phyloP scores from a whole-genome alignment of 768 basidiomycete species.

The Pleurotus pulmonarius region DNA sequence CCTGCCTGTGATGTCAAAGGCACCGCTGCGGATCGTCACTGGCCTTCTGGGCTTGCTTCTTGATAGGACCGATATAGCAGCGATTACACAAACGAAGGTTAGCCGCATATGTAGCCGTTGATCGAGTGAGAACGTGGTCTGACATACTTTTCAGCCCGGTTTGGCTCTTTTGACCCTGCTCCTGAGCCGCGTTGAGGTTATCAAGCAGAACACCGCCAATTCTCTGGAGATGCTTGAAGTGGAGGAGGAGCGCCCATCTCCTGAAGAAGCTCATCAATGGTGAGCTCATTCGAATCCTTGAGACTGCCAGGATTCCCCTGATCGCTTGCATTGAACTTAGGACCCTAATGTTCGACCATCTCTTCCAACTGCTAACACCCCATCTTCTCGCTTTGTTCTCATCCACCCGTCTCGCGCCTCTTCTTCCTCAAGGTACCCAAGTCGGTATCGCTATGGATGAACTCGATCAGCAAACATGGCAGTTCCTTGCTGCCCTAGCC shows the following conservation, averaged over 20 bases:
- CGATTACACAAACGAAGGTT: conserved; percentile 79
- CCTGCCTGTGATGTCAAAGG: conserved; percentile 74
- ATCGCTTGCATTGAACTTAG: conserved; percentile 34
- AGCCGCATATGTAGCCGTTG: conserved; percentile 16
- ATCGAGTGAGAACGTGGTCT: background rate
- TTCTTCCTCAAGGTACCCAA: conserved; percentile 22
- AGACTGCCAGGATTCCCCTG: background rate
- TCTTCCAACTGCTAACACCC: conserved; percentile 77
- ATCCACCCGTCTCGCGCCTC: conserved; percentile 65
- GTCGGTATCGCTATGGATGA: conserved; percentile 46
- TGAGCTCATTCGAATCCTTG: conserved; percentile 18
- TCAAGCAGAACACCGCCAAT: conserved; percentile 66
- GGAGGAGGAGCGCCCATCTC: conserved; percentile 47
- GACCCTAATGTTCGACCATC: conserved; percentile 84
- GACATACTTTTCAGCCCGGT: conserved; percentile 61
- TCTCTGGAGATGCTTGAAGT: conserved; percentile 39
- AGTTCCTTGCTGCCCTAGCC: conserved; percentile 86
- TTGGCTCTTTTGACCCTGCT: conserved; percentile 88
- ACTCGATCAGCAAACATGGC: conserved; percentile 92
- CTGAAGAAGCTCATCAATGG: conserved; percentile 80
- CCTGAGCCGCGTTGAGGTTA: conserved; percentile 87
- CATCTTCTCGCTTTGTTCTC: conserved; percentile 85
- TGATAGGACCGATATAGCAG: conserved; percentile 71
- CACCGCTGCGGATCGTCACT: conserved; percentile 76
- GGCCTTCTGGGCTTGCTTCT: conserved; percentile 83